These are phyloP conservation scores for Neonectria hederae DNA, from an alignment of 2,329 filamentous ascomycete species.

Conservation along the genomic window DNA sequence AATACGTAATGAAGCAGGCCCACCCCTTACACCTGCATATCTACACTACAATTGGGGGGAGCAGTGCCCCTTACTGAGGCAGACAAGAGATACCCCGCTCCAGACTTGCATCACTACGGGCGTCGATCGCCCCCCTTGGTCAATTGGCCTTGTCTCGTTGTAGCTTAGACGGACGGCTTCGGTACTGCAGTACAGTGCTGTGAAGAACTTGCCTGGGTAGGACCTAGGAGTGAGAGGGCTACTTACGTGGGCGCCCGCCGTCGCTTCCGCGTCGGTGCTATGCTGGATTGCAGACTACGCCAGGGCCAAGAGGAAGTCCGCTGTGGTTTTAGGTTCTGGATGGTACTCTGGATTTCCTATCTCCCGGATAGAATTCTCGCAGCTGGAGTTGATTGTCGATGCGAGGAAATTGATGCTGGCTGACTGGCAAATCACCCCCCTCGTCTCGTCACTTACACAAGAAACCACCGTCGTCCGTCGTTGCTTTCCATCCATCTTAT, in stretches of 20 bases:
- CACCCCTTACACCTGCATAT: slow-evolving; percentile 14
- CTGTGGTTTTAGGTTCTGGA: too few species aligned
- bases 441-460: slow-evolving; percentile 12
- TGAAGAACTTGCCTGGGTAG: too few species aligned
- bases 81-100: slow-evolving; percentile 12
- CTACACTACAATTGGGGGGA: neutral
- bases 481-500: slow-evolving; percentile 29
- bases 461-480: neutral
- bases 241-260: slow-evolving; percentile 2
- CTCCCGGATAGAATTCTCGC: neutral
- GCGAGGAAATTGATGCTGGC: neutral
- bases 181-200: too few species aligned
- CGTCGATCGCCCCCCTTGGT: slow-evolving; percentile 5
- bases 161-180: neutral
- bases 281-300: slow-evolving; percentile 4
- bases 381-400: neutral
- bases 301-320: too few species aligned
- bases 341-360: neutral
- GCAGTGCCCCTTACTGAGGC: neutral
- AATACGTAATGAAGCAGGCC: neutral
- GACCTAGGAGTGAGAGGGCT: too few species aligned
- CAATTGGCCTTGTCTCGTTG: neutral
- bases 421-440: too few species aligned
- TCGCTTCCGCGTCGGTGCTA: neutral
- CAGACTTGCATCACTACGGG: slow-evolving; percentile 3